Conservation (phyloP, 208 protist genomes). For the Trichomonas vaginalis region DNA sequence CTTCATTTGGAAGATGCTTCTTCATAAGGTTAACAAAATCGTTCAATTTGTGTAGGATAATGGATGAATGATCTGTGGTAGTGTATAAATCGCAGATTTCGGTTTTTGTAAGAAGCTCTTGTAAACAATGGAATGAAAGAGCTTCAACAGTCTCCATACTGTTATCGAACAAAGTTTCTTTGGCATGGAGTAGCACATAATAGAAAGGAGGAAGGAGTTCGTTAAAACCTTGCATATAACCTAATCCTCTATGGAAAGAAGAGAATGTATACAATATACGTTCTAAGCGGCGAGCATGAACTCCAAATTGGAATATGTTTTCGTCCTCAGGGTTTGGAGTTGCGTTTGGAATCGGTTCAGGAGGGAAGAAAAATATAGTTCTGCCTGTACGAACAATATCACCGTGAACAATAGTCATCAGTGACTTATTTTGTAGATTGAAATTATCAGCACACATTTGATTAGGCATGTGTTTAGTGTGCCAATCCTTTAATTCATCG, state of each 20-base stretch:
- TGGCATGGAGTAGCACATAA: background rate
- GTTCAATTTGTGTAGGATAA: background rate
- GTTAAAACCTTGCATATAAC: conserved; percentile 14
- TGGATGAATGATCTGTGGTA: background rate
- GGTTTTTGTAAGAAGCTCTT: background rate
- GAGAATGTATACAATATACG: background rate
- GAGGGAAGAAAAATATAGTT: background rate
- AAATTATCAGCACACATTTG: background rate
- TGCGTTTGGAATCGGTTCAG: background rate
- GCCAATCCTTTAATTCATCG: background rate
- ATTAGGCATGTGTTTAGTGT: background rate
- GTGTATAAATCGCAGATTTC: background rate
- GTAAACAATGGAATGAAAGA: background rate
- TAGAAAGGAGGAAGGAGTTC: background rate
- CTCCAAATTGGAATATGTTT: background rate
- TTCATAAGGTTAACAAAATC: background rate
- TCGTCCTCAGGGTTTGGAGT: background rate
- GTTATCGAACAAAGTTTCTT: background rate
- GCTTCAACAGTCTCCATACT: background rate
- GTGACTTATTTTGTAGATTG: background rate
- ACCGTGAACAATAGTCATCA: background rate
- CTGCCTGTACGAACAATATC: background rate
- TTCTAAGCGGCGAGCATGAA: background rate
- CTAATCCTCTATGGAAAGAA: background rate
- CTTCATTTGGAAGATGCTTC: background rate